Conservation (phyloP, 2,329 filamentous ascomycete species). For the Bisporella sp. region DNA sequence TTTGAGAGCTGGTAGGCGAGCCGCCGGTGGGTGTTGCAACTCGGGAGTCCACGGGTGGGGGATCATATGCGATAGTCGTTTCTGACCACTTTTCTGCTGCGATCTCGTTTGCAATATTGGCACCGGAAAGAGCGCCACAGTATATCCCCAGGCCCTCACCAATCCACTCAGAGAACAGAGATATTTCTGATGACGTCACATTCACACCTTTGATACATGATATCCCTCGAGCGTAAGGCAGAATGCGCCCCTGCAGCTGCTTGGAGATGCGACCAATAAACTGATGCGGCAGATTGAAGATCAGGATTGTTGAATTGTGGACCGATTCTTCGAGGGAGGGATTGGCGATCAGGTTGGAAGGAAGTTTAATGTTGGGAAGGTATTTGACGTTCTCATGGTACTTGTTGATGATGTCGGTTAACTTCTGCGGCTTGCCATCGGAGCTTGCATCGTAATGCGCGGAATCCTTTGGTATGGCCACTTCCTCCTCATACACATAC, state of each 20-base stretch:
- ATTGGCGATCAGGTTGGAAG: slow-evolving; percentile 77
- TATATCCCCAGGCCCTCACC: slow-evolving; percentile 89
- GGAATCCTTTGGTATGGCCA: slow-evolving; percentile 64
- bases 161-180: slow-evolving; percentile 92
- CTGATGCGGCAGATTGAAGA: slow-evolving; percentile 96
- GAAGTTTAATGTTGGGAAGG: slow-evolving; percentile 79
- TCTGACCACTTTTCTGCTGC: slow-evolving; percentile 95
- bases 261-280: slow-evolving; percentile 87
- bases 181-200: slow-evolving; percentile 78
- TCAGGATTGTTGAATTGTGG: slow-evolving; percentile 75
- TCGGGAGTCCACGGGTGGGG: slow-evolving; percentile 79
- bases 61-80: slow-evolving; percentile 94
- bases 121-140: slow-evolving; percentile 89
- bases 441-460: slow-evolving; percentile 61
- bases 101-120: slow-evolving; percentile 94
- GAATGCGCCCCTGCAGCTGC: slow-evolving; percentile 77
- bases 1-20: slow-evolving; percentile 40
- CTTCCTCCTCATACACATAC: slow-evolving; percentile 97
- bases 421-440: slow-evolving; percentile 66
- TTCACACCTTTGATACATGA: slow-evolving; percentile 98
- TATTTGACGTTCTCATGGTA: slow-evolving; percentile 98
- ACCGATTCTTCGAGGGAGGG: slow-evolving; percentile 75
- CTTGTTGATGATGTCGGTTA: slow-evolving; percentile 85
- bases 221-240: slow-evolving; percentile 87
- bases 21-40: slow-evolving; percentile 55